Evolutionary conservation across 352 stramenopile genomes (phyloP).

Genomic region (Globisporangium canariense): DNA sequence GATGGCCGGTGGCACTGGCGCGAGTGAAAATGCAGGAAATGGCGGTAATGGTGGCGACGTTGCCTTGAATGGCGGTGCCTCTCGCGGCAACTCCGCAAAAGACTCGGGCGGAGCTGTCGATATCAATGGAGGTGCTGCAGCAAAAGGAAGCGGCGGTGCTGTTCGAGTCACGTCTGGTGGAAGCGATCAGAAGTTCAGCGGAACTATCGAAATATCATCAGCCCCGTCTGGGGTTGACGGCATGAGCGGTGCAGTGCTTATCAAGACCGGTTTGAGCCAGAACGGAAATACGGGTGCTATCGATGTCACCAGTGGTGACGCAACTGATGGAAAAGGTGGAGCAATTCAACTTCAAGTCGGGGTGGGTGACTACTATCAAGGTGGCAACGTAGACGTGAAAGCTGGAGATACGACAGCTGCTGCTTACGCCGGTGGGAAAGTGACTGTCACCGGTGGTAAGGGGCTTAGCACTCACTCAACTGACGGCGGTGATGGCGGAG

Average conservation of each 20-base stretch:
- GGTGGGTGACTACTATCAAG: slow-evolving; percentile 47
- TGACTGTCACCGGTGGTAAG: slow-evolving; percentile 42
- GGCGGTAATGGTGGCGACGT: slow-evolving; percentile 64
- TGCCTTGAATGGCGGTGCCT: slow-evolving; percentile 45
- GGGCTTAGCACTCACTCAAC: slow-evolving; percentile 70
- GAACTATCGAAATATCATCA: slow-evolving; percentile 42
- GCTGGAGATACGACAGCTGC: slow-evolving; percentile 60
- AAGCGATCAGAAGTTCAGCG: slow-evolving; percentile 51
- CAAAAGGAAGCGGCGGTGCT: slow-evolving; percentile 47
- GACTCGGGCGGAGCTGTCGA: slow-evolving; percentile 51
- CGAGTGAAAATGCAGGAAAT: slow-evolving; percentile 68
- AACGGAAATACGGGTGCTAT: slow-evolving; percentile 38
- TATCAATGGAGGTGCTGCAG: slow-evolving; percentile 45
- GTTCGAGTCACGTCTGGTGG: slow-evolving; percentile 44
- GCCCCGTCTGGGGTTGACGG: slow-evolving; percentile 45
- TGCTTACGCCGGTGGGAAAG: slow-evolving; percentile 48
- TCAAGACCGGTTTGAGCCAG: slow-evolving; percentile 42
- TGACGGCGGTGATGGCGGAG: slow-evolving; percentile 90
- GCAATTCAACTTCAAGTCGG: slow-evolving; percentile 57
- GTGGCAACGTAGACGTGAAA: slow-evolving; percentile 51
- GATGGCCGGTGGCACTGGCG: slow-evolving; percentile 45
- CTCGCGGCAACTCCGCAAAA: slow-evolving; percentile 44
- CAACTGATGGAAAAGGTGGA: slow-evolving; percentile 58
- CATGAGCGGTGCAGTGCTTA: slow-evolving; percentile 51
- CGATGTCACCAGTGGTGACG: slow-evolving; percentile 39